These are phyloP conservation scores for Chiua virens DNA, from an alignment of 768 basidiomycete genomes.

Conservation along the genomic window DNA sequence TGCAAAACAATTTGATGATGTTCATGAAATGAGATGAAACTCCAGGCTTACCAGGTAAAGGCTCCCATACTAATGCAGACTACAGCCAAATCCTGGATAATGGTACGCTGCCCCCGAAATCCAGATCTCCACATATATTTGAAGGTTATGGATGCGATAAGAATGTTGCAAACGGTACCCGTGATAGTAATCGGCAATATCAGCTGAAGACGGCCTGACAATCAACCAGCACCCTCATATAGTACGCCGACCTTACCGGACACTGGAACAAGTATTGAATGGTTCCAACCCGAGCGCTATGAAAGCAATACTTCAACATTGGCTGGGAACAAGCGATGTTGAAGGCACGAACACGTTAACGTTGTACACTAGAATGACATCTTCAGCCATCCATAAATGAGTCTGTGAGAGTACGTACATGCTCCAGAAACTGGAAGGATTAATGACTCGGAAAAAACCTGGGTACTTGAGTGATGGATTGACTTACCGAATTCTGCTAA, in stretches of 20 bases:
- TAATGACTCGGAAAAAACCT: not conserved
- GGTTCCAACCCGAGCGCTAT: conserved; percentile 8
- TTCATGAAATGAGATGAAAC: not conserved
- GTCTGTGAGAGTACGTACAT: not conserved
- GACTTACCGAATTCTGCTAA: not conserved
- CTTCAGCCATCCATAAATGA: not conserved
- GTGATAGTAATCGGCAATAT: conserved; percentile 3
- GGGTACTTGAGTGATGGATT: not conserved
- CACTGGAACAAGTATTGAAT: conserved; percentile 1
- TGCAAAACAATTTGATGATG: not conserved
- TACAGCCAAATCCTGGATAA: conserved; percentile 11
- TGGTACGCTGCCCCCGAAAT: conserved; percentile 3
- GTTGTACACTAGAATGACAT: not conserved
- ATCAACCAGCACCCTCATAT: not conserved
- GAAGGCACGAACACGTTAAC: conserved; percentile 1
- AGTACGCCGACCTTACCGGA: not conserved
- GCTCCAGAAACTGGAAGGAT: not conserved
- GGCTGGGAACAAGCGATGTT: too few species aligned
- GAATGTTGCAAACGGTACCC: conserved; percentile 4
- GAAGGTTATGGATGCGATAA: conserved; percentile 5
- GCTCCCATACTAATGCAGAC: conserved; percentile 12
- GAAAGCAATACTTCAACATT: not conserved
- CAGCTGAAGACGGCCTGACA: not conserved
- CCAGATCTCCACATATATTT: conserved; percentile 18
- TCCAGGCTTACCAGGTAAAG: conserved; percentile 7